These are phyloP conservation scores for Camellia lanceoleosa DNA, from an alignment of 148 eudicot species.

Conservation along the genomic window DNA sequence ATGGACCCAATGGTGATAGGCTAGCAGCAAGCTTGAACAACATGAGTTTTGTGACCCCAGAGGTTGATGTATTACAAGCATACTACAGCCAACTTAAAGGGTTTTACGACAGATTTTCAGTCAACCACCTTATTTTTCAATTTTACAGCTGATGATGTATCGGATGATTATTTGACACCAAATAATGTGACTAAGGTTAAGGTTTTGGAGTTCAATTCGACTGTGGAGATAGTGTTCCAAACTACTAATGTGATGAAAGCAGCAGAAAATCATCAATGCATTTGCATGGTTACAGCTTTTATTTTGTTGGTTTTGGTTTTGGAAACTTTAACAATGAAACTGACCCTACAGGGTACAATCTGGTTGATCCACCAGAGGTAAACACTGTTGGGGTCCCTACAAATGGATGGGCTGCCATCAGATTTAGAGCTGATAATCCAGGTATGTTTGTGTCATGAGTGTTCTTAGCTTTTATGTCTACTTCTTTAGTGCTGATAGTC, in stretches of 20 bases:
- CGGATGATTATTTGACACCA: neutral
- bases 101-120: conserved; percentile 17
- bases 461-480: neutral
- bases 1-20: conserved; percentile 17
- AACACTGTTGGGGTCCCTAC: conserved; percentile 26
- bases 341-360: conserved; percentile 17
- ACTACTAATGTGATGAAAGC: conserved; percentile 19
- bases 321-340: conserved; percentile 15
- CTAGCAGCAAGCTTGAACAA: conserved; percentile 25
- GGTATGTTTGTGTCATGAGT: conserved; percentile 10
- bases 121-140: conserved; percentile 13
- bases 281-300: conserved; percentile 27
- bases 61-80: conserved; percentile 18
- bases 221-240: conserved; percentile 27
- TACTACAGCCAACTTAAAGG: conserved; percentile 12
- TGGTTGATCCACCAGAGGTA: conserved; percentile 22
- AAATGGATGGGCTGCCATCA: conserved; percentile 31
- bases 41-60: conserved; percentile 16
- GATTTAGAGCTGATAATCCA: conserved; percentile 32
- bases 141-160: conserved; percentile 10
- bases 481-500: too few relatives aligned
- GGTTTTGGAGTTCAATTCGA: conserved; percentile 16
- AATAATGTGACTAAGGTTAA: conserved; percentile 15
- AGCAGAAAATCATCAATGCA: conserved; percentile 31
- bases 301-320: conserved; percentile 18